Evolutionary conservation across 257 asterid genomes (phyloP), one percentile per base, ranked within the genome.

Genomic region (Nicotiana tabacum): DNA sequence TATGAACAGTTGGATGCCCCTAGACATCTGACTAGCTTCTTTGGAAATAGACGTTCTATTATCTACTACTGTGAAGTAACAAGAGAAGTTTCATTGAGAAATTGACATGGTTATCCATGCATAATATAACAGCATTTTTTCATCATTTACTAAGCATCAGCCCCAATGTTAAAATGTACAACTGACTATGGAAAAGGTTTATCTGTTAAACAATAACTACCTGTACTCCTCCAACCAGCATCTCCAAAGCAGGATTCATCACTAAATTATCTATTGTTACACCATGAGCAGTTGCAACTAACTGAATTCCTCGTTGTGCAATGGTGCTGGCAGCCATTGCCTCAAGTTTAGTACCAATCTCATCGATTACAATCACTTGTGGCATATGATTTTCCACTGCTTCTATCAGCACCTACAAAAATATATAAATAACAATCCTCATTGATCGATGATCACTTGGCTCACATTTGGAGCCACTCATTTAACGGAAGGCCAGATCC

Each of bases 381-480:
- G 98, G 97, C 99, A 95, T 93, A 84, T 95, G 99, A 89, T 95
- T 95, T 85, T 95, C 99, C 85, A 95, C 98, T 81, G 99, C 99
- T 91, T 95, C 99, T 84, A 95, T 95, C 89, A 96, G 86, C 78
- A 96, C 99, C 99, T 96, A 85, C 65, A 81, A 85, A 76, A 65
- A 78, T 12, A 61, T 11, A 33, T 46, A 18, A 56, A 48, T 24
- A 51, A 5, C 62, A 48, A 48, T 74, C 62, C 39, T 27, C 62
- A 27, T 48, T 74, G 43, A 74, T 74, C 9, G 9, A 27, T 24
- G 62, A 13, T 2, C 62, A 74, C 16, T 4, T 27, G 62, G 35
- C 43, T 51, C 46, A 51, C 30, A 15, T 16, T 76, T 76, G 64
- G 64, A 51, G 64, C 64, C 46, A 51, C 43, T 74, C 64, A 51